Conservation (phyloP, 2,329 filamentous ascomycete genomes). For the Colletotrichum noveboracense region DNA sequence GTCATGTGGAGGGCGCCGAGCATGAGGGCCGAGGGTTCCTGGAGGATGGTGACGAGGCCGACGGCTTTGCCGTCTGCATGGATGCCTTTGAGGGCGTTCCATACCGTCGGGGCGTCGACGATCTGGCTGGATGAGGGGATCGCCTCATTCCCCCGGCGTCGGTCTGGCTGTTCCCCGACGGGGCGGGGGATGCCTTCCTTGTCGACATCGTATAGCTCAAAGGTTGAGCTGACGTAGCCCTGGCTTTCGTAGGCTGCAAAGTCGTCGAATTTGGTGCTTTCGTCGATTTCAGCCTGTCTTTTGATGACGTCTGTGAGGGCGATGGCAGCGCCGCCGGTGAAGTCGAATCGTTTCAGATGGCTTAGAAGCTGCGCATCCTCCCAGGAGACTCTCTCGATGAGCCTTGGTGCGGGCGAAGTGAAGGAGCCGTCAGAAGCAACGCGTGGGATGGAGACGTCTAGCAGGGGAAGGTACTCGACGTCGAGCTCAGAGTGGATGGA, state of each 20-base stretch:
- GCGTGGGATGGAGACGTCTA: neutral
- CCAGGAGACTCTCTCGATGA: constrained; percentile 18
- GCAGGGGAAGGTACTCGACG: constrained; percentile 22
- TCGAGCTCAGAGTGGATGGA: constrained; percentile 24
- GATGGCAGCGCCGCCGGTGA: constrained; percentile 42
- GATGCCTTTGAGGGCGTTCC: constrained; percentile 44
- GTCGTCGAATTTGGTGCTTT: constrained; percentile 32
- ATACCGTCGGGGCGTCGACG: constrained; percentile 45
- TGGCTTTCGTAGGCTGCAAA: constrained; percentile 42
- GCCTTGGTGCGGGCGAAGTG: neutral
- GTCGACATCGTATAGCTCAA: constrained; percentile 63
- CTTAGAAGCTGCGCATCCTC: constrained; percentile 47
- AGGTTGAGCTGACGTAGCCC: constrained; percentile 53
- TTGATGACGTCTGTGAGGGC: constrained; percentile 41
- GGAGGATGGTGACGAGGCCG: constrained; percentile 63
- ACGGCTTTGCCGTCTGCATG: constrained; percentile 46
- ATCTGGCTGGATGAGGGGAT: constrained; percentile 39
- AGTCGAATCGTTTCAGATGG: constrained; percentile 44
- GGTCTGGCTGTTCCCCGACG: constrained; percentile 15
- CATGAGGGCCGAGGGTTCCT: constrained; percentile 65
- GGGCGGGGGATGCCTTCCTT: constrained; percentile 44
- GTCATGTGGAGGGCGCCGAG: constrained; percentile 65
- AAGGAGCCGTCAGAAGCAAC: neutral
- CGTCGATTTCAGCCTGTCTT: constrained; percentile 36
- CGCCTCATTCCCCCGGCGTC: constrained; percentile 26